Evolutionary conservation across 2,329 filamentous ascomycete species (phyloP).

Genomic region (Colletotrichum limetticola): DNA sequence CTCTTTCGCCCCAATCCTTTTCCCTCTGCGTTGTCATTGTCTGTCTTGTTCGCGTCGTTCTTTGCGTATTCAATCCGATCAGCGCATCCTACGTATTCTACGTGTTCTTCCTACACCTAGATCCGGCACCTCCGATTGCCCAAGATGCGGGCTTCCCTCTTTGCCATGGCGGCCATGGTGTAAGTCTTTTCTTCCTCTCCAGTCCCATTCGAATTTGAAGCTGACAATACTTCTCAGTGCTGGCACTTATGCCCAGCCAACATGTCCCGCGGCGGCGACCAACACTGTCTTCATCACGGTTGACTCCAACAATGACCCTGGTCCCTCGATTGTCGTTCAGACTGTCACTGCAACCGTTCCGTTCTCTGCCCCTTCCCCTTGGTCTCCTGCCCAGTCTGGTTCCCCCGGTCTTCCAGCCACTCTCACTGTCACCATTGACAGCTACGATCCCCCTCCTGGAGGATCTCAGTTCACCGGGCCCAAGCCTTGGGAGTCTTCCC

Average conservation of each 20-base stretch:
- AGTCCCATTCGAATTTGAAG: neutral
- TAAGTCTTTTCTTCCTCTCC: slow-evolving; percentile 38
- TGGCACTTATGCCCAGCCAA: slow-evolving; percentile 30
- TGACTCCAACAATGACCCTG: slow-evolving; percentile 44
- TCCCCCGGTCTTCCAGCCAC: slow-evolving; percentile 31
- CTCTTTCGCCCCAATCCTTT: slow-evolving; percentile 20
- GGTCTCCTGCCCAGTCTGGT: slow-evolving; percentile 25
- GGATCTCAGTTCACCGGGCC: slow-evolving; percentile 36
- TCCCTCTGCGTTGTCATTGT: slow-evolving; percentile 27
- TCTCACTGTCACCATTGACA: slow-evolving; percentile 34
- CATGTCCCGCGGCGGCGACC: slow-evolving; percentile 51
- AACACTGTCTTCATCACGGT: slow-evolving; percentile 62
- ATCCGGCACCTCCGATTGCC: slow-evolving; percentile 35
- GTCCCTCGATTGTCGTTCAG: slow-evolving; percentile 16
- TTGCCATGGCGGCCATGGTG: slow-evolving; percentile 49
- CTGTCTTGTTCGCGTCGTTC: slow-evolving; percentile 21
- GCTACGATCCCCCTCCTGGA: slow-evolving; percentile 34
- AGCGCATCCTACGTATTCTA: slow-evolving; percentile 16
- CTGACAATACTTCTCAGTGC: slow-evolving; percentile 34
- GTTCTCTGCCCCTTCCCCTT: slow-evolving; percentile 19
- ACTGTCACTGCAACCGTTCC: slow-evolving; percentile 29
- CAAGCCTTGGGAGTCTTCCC: slow-evolving; percentile 33
- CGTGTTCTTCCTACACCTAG: slow-evolving; percentile 16
- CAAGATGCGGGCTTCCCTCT: slow-evolving; percentile 54
- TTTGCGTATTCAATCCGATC: slow-evolving; percentile 26